Evolutionary conservation across 208 protist species (phyloP), one percentile per base, ranked within the genome.

Genomic region (Leishmania arabica): DNA sequence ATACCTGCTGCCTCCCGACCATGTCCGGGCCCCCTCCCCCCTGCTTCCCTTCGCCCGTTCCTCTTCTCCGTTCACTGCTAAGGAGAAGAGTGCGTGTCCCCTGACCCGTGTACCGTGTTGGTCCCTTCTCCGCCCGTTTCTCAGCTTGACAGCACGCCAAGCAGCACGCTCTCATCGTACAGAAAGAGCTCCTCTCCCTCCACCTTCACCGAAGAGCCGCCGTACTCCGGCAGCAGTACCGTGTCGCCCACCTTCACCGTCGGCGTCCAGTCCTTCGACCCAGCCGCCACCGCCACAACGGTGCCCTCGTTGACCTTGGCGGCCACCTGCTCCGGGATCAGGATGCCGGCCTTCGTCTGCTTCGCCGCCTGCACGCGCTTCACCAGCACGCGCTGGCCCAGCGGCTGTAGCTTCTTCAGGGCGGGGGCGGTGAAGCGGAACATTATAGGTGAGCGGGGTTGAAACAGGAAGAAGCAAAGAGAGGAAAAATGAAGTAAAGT

Each of bases 141-240:
- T 90, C 92, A 97, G 45, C 89, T 86, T 65, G 81, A 83, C 77
- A 98, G 83, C 74, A 98, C 92, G 79, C 95, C 95, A 45, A 98
- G 93, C 73, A 98, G 92, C 80, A 85, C 86, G 83, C 86, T 86
- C 89, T 98, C 94, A 69, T 97, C 90, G 88, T 97, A 97, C 84
- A 97, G 92, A 88, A 95, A 95, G 87, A 98, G 91, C 89, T 97
- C 95, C 90, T 97, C 94, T 47, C 94, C 94, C n/a, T 97, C 95
- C 68, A 98, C 88, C 92, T 97, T 97, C 80, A 98, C 92, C 45
- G 88, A 85, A 70, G 87, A 90, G 54, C 95, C 95, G 64, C 94
- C 94, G 89, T 95, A 98, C 89, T 98, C 95, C 70, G 93, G 93
- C 42, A 98, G 94, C 77, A 98, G 92, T 72, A 98, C 95, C 65